phyloP scores from a whole-genome alignment of 2,329 filamentous ascomycete species.

The Ceratocystis destructans region DNA sequence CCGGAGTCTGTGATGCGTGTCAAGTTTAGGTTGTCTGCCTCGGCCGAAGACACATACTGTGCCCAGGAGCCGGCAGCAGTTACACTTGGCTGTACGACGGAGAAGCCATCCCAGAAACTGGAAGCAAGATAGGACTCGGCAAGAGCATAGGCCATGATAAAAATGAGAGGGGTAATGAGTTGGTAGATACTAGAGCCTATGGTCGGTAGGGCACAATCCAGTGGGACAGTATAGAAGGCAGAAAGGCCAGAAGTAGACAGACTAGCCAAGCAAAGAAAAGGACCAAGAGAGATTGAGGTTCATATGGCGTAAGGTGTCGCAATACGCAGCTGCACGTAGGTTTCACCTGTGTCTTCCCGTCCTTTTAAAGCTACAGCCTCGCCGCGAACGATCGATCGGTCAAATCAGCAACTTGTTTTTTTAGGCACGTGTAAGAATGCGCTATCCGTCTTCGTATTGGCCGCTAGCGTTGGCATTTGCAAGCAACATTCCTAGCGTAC shows the following conservation, averaged over 20 bases:
- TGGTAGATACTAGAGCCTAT: neutral
- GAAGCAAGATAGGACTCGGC: constrained; percentile 11
- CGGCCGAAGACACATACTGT: constrained; percentile 33
- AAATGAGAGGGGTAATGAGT: neutral
- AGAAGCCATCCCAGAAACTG: constrained; percentile 13
- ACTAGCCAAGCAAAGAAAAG: neutral
- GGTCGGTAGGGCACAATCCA: too few relatives aligned
- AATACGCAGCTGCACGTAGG: too few relatives aligned
- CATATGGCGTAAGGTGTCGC: neutral
- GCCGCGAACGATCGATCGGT: neutral
- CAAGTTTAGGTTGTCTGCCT: constrained; percentile 32
- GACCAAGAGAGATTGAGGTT: neutral
- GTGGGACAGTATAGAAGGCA: neutral
- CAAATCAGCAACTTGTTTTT: neutral
- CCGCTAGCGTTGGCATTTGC: neutral
- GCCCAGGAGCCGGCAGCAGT: constrained; percentile 8
- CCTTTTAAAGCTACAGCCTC: neutral
- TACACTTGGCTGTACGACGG: neutral
- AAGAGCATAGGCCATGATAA: constrained; percentile 11
- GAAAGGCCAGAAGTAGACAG: neutral
- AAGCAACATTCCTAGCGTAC: neutral
- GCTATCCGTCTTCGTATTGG: neutral
- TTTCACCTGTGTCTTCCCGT: too few relatives aligned
- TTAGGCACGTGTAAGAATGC: neutral
- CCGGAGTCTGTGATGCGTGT: constrained; percentile 38